Conservation (phyloP, 2,329 filamentous ascomycete species). For the Aspergillus carbonarius region DNA sequence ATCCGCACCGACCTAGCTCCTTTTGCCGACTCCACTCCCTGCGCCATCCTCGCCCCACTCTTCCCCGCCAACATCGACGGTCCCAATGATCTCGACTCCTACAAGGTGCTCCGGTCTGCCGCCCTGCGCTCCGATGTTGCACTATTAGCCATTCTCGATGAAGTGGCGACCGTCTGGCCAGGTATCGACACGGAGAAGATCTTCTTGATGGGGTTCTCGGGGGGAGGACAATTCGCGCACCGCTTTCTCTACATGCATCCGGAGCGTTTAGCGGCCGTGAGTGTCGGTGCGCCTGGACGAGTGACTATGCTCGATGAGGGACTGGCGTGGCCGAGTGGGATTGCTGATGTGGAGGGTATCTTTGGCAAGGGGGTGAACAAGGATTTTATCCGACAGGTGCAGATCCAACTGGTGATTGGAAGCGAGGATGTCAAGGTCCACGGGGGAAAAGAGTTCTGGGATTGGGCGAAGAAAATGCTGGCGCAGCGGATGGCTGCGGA, state of each 20-base stretch:
- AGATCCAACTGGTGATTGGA: background rate
- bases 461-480: background rate
- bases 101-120: background rate
- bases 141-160: background rate
- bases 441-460: background rate
- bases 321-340: background rate
- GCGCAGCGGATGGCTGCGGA: background rate
- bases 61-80: background rate
- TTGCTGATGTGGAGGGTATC: background rate
- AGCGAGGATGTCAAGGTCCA: background rate
- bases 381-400: background rate
- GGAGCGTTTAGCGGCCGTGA: background rate
- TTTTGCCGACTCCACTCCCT: background rate
- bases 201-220: background rate
- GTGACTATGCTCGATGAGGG: background rate
- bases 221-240: background rate
- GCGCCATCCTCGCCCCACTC: background rate
- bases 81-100: background rate
- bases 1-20: background rate
- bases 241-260: background rate
- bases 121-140: background rate
- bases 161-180: background rate
- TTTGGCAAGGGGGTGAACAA: background rate
- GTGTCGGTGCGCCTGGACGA: background rate
- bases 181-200: background rate